These are phyloP conservation scores for Didymella segeticola DNA, from an alignment of 2,329 filamentous ascomycete genomes.

Conservation along the genomic window DNA sequence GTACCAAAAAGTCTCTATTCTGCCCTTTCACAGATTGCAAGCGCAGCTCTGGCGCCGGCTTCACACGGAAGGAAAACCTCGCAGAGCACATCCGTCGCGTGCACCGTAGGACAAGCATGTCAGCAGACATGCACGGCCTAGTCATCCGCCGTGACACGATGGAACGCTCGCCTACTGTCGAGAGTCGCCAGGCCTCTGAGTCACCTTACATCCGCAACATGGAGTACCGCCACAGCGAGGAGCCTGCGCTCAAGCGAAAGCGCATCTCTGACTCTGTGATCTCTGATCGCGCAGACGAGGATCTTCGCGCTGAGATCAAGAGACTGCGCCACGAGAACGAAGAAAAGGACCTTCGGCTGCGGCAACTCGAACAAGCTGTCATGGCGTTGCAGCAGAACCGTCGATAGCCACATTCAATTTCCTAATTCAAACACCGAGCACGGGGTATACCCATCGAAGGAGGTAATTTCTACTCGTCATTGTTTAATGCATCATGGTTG, in stretches of 20 bases:
- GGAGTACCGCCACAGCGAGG: constrained; percentile 36
- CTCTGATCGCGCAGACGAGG: constrained; percentile 34
- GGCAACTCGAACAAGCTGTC: constrained; percentile 45
- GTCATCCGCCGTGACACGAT: constrained; percentile 38
- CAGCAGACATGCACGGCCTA: constrained; percentile 43
- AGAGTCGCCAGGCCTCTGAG: constrained; percentile 31
- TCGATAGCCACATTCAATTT: background rate
- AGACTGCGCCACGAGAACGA: constrained; percentile 51
- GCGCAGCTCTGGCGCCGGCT: constrained; percentile 84
- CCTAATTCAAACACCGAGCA: background rate
- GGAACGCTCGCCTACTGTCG: constrained; percentile 28
- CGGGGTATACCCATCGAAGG: background rate
- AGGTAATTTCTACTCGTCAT: constrained; percentile 13
- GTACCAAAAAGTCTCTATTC: constrained; percentile 84
- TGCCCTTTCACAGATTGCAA: constrained; percentile 90
- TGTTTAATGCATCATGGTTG: constrained; percentile 6
- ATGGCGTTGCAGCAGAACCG: constrained; percentile 43
- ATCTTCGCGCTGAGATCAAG: constrained; percentile 50
- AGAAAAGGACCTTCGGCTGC: constrained; percentile 49
- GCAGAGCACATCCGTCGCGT: constrained; percentile 91
- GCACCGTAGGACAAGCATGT: constrained; percentile 61
- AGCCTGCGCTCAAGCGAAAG: constrained; percentile 42
- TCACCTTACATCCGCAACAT: constrained; percentile 32
- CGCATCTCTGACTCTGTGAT: constrained; percentile 37
- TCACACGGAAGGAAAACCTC: constrained; percentile 91